Percentiles rank a stretch among this genome's conserved stretches.
Evolutionary conservation across 176 grass and related monocot species (phyloP).

Genomic region (Cenchrus fungigraminus): DNA sequence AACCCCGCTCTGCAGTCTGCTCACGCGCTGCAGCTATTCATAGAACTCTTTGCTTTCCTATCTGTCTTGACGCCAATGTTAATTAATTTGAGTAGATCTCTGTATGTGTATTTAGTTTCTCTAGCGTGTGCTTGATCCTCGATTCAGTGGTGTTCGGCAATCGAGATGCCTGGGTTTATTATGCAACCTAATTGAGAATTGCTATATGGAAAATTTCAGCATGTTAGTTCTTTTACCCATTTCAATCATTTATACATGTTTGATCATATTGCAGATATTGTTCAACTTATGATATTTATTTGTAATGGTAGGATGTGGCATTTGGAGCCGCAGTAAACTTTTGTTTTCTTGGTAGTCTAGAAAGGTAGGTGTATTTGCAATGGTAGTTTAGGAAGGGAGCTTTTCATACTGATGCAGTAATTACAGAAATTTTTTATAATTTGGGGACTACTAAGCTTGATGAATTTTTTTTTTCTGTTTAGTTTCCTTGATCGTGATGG

Average conservation of each 20-base stretch:
- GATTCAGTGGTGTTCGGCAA: neutral
- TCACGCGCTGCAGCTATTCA: neutral
- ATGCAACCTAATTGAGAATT: neutral
- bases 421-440: neutral
- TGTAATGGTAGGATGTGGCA: constrained; percentile 4
- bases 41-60: neutral
- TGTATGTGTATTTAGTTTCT: neutral
- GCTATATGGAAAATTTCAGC: neutral
- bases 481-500: constrained; percentile 12
- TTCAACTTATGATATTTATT: neutral
- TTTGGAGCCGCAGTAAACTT: neutral
- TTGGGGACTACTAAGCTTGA: constrained; percentile 12
- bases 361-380: neutral
- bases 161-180: neutral
- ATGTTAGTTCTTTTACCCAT: neutral
- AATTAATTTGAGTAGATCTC: neutral
- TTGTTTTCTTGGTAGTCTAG: neutral
- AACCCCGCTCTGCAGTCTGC: neutral
- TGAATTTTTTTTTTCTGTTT: neutral
- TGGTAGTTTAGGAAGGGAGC: neutral
- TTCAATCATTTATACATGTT: neutral
- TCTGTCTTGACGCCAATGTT: neutral
- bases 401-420: constrained; percentile 6
- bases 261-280: neutral
- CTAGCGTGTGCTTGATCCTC: neutral